These are phyloP conservation scores for Leptodontidium sp. DNA, from an alignment of 2,329 filamentous ascomycete species.

Conservation along the genomic window DNA sequence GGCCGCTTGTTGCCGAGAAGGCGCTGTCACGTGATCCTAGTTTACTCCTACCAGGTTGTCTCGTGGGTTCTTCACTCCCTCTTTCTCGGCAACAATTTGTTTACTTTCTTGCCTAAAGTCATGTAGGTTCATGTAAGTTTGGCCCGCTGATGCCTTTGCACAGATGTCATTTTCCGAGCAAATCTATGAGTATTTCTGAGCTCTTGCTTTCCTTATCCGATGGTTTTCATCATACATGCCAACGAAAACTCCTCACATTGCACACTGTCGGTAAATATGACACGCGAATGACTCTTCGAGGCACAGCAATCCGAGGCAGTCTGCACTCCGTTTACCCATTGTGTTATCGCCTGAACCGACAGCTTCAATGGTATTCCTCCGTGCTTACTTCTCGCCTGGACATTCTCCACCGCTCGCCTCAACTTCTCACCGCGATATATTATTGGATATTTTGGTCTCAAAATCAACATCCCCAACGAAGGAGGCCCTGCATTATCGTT, in stretches of 20 bases:
- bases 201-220: too few relatives aligned
- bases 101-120: constrained; percentile 11
- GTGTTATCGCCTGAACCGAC: neutral
- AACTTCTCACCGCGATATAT: neutral
- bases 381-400: constrained; percentile 5
- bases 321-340: too few relatives aligned
- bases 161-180: neutral
- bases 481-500: neutral
- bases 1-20: constrained; percentile 16
- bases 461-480: neutral
- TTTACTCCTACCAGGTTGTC: too few relatives aligned
- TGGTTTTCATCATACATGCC: too few relatives aligned
- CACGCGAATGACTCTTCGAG: constrained; percentile 1
- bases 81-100: constrained; percentile 10
- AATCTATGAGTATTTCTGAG: too few relatives aligned
- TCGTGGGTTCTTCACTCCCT: neutral
- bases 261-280: constrained; percentile 7
- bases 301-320: neutral
- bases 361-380: neutral
- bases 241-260: neutral
- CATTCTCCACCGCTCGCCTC: neutral
- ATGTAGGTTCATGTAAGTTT: neutral
- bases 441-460: neutral
- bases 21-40: constrained; percentile 11
- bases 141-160: neutral